Base-by-base conservation (phyloP, 1,284 basidiomycete genomes). In the Paramarasmius palmivorus region DNA sequence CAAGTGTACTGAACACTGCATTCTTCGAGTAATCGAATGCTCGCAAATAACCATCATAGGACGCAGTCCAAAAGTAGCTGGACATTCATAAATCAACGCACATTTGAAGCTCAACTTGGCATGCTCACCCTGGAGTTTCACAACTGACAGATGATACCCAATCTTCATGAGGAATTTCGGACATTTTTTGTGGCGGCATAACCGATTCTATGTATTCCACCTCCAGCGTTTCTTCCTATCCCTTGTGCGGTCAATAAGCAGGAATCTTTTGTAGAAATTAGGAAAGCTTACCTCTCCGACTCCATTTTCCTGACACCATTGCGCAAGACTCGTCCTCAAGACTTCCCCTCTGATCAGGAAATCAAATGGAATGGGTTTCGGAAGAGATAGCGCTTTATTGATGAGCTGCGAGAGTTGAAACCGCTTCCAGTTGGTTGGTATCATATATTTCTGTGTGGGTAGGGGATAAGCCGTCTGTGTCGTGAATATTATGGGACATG, bases 341-440 rank as follows among this genome's bases (percentile, higher is more conserved):
- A 98, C 81, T 65, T 93, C 84, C 26, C 93, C 93, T 54, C 84
- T 79, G 47, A 97, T 78, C 45, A 99, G 74, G 70, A 98, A 99
- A 71, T 99, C 96, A 65, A 98, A 98, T 0, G 95, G 96, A 1
- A 98, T 78, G 0, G 92, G 85, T 49, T 82, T 79, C 0, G 79
- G 64, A 10, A 93, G 81, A 1, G 82, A 80, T 15, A 99, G 78
- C 1, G 96, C 92, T 66, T 97, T 96, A 77, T 99, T 99, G 61
- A 99, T 88, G 45, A 98, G 86, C 59, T 98, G 95, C 0, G 95
- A 98, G n/a, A 99, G 88, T 66, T 98, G 96, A 68, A 92, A 97
- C 15, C 95, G 87, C 53, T 83, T 84, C 95, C 95, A 99, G 68
- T 84, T 78, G 1, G 86, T 77, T 0, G 96, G 96, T 22, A 99